phyloP scores from a whole-genome alignment of 108 stramenopile genomes.

The Cyclotella kingstonii region DNA sequence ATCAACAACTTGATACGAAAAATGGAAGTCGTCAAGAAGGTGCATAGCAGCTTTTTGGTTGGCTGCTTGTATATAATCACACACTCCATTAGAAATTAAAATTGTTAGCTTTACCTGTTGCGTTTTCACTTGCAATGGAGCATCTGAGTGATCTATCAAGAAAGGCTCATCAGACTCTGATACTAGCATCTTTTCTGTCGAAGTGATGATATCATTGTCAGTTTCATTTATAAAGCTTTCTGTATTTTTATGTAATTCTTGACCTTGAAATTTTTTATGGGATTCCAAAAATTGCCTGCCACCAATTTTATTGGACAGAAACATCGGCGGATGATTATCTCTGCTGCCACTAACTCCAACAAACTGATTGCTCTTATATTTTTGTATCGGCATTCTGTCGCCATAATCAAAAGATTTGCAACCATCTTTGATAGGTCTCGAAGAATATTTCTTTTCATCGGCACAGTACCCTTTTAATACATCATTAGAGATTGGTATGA shows the following conservation, averaged over 20 bases:
- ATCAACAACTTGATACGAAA: slow-evolving; percentile 46
- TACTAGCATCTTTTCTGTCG: too few relatives aligned
- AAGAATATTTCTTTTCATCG: too few relatives aligned
- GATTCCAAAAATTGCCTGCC: neutral
- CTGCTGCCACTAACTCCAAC: slow-evolving; percentile 38
- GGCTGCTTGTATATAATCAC: slow-evolving; percentile 15
- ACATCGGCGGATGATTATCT: slow-evolving; percentile 47
- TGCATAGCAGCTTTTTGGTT: slow-evolving; percentile 13
- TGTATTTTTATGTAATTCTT: too few relatives aligned
- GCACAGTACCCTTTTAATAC: too few relatives aligned
- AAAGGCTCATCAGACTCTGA: neutral
- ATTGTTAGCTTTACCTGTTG: neutral
- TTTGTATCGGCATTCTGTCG: slow-evolving; percentile 1
- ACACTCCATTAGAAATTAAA: slow-evolving; percentile 17
- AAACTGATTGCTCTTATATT: slow-evolving; percentile 20
- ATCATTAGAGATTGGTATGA: too few relatives aligned
- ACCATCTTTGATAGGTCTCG: too few relatives aligned
- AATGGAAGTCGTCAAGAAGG: slow-evolving; percentile 9
- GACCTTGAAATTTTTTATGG: too few relatives aligned
- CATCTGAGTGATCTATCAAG: too few relatives aligned
- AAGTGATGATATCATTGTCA: too few relatives aligned
- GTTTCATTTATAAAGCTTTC: too few relatives aligned
- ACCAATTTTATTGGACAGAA: slow-evolving; percentile 3
- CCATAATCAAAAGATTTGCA: slow-evolving; percentile 1
- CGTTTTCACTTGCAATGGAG: too few relatives aligned